Conservation (phyloP, 495 filamentous ascomycete species). For the Paragyromitra xinjiangensis region DNA sequence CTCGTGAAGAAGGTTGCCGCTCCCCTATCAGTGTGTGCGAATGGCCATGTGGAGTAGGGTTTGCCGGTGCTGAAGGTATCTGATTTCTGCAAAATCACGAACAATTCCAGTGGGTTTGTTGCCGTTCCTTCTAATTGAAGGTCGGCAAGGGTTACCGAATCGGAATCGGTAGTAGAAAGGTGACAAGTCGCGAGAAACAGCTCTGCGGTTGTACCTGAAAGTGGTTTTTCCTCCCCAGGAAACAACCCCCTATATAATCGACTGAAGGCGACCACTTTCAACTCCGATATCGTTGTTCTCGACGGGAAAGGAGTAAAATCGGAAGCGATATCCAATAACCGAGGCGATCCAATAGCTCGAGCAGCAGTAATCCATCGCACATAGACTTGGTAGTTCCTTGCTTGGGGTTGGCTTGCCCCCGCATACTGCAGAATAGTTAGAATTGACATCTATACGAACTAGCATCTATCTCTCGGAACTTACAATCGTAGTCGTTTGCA, state of each 20-base stretch:
- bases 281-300: conserved; percentile 1
- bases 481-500: neutral
- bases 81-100: conserved; percentile 6
- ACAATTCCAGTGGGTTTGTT: neutral
- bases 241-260: neutral
- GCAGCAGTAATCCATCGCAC: conserved; percentile 22
- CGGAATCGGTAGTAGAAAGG: conserved; percentile 16
- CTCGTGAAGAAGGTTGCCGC: conserved; percentile 17
- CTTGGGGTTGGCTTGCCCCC: neutral
- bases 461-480: neutral
- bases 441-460: neutral
- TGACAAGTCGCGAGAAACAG: conserved; percentile 16
- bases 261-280: neutral
- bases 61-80: too few relatives aligned
- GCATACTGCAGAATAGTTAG: neutral
- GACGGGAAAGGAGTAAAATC: neutral
- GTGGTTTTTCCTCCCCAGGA: conserved; percentile 14
- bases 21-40: neutral
- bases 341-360: conserved; percentile 3
- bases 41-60: conserved; percentile 13
- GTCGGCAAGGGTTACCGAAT: conserved; percentile 8
- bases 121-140: neutral
- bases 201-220: neutral
- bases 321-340: neutral
- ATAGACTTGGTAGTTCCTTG: neutral